Base-by-base conservation (phyloP, 345 rosid species). In the Luvunga scandens region DNA sequence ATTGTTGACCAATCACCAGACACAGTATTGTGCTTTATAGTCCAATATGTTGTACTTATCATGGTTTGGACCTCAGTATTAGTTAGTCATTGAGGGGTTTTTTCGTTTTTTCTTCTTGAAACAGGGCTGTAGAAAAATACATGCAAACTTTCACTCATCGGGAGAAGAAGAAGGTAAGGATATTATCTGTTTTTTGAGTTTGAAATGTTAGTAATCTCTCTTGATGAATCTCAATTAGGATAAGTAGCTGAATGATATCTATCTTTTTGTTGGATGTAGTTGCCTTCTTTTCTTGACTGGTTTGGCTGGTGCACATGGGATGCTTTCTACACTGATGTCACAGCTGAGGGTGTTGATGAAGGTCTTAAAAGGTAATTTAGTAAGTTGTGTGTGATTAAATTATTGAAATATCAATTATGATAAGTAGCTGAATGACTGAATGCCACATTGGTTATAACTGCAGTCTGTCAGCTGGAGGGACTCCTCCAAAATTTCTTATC, bases 261-360 rank as follows among this genome's bases (percentile, higher is more conserved):
- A 61, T 57, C 63, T 60, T 39, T 68, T 80, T 53, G 42, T 68
- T 78, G 24, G 69, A 27, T 79, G 34, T 71, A 96, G 98, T 77
- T 94, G 85, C 98, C 98, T 79, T 86, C 94, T 77, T 87, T 96
- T 83, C 86, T 92, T 48, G 97, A 96, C 80, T 96, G 98, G 97
- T 94, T 96, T 81, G 98, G 99, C 75, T 96, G 99, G 99, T 96
- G 99, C 89, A 96, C 99, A n/a, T 96, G 99, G 99, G 98, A 96
- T 80, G 99, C 99, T 19, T 96, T 92, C 83, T 96, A 96, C 85
- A 92, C 97, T 28, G 97, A 96, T 55, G 98, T 94, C 81, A 96
- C 98, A 22, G 98, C 99, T 0, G 97, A 94, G 82, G 99, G 98
- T 45, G 98, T 94, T 56, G 88, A 91, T 74, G 91, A 94, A 77